Base-by-base conservation (phyloP, 2,329 filamentous ascomycete genomes). In the Tolypocladium nubicola region DNA sequence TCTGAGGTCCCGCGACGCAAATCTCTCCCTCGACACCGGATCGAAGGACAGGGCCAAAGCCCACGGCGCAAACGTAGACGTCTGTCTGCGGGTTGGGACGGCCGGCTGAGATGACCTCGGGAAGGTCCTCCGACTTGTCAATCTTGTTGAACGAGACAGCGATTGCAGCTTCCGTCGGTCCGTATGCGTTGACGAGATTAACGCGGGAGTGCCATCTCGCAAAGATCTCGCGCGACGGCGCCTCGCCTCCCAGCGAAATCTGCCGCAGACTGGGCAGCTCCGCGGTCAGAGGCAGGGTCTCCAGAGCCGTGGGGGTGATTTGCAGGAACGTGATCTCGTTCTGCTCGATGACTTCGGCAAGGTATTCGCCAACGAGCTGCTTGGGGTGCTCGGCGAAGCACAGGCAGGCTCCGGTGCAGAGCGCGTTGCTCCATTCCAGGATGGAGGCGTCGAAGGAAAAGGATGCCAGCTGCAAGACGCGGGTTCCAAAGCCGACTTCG, bases 371-470 rank as follows among this genome's bases (percentile, higher is more conserved):
- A 7, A 57, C 53, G 10, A 57, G 56, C 9, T 56, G 53, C 23
- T 52, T 53, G 4, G 57, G 57, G 37, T 56, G 39, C 49, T 58
- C 53, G 14, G 57, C 43, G 39, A 58, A 58, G 57, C 57, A 58
- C 8, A 58, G n/a, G 30, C 43, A 52, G 3, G 53, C 57, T 16
- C 57, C 57, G 14, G 53, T 58, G 39, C 57, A 43, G 6, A 58
- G 54, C 2, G 57, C 54, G 16, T 30, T 45, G 57, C 43, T 58
- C 57, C 57, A 58, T 39, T 58, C 57, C 9, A 58, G 26, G 11
- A 58, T 53, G 13, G 57, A 58, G 16, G 53, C 57, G 21, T 58
- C 57, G 47, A 58, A 58, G n/a, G 57, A 52, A 41, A 58, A 58
- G 21, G 57, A 58, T 6, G 57, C 53, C 37, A 58, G 49, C 54